These are phyloP conservation scores for Aspergillus fijiensis DNA, from an alignment of 2,329 filamentous ascomycete genomes.

Conservation along the genomic window DNA sequence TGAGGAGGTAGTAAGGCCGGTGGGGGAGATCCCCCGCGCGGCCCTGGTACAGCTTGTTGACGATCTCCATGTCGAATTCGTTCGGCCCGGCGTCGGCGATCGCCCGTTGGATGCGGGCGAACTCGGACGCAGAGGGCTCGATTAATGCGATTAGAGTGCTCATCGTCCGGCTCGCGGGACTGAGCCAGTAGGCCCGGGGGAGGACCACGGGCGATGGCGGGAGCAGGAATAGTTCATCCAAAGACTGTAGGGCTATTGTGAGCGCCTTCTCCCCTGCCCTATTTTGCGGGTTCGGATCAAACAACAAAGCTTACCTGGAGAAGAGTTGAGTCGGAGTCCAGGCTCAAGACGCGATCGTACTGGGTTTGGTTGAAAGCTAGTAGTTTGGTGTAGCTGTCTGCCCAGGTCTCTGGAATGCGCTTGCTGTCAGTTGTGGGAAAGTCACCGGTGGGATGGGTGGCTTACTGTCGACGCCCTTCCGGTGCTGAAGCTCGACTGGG, in stretches of 20 bases:
- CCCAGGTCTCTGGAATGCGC: constrained; percentile 51
- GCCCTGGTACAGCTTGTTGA: constrained; percentile 57
- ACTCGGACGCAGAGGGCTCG: constrained; percentile 53
- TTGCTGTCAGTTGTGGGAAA: neutral
- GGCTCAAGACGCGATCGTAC: constrained; percentile 54
- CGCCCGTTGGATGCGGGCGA: constrained; percentile 41
- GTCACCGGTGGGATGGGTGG: too few species aligned
- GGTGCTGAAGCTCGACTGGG: constrained; percentile 39
- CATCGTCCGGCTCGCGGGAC: constrained; percentile 51
- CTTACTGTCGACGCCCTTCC: neutral
- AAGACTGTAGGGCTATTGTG: constrained; percentile 39
- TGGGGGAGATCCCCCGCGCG: constrained; percentile 58
- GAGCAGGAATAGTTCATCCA: constrained; percentile 68
- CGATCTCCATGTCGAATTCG: constrained; percentile 63
- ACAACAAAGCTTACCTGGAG: constrained; percentile 33
- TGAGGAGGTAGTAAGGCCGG: constrained; percentile 57
- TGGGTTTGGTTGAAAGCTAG: constrained; percentile 64
- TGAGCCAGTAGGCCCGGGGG: constrained; percentile 67
- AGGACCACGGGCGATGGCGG: constrained; percentile 60
- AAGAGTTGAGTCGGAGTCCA: constrained; percentile 64
- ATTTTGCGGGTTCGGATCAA: neutral
- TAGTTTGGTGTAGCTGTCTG: constrained; percentile 63
- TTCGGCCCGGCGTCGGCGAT: constrained; percentile 25
- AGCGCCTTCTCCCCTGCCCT: too few species aligned
- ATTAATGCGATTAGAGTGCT: constrained; percentile 60